Evolutionary conservation across 768 basidiomycete genomes (phyloP), one percentile per base, ranked within the genome.

Genomic region (Lentinula aciculospora): DNA sequence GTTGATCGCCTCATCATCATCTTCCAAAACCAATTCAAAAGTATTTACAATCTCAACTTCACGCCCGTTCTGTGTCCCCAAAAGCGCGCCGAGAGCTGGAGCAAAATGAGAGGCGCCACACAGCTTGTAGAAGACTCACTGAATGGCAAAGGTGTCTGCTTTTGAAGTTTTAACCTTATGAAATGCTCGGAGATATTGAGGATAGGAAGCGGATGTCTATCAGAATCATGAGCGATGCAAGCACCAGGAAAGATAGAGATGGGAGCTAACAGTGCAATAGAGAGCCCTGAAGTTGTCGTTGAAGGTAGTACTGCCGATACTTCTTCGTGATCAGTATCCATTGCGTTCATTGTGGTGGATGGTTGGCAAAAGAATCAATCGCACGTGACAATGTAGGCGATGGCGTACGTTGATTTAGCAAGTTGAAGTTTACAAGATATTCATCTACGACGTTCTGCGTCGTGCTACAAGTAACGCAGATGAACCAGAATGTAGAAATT

Each of bases 1-100:
- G 71, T 98, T 90, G 8, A 96, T 84, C 7, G 74, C 71, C 55
- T 80, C 78, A 40, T 79, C 80, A 31, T 77, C 77, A 31, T 73
- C 80, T 56, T 81, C 78, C 49, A 86, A 75, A 5, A 89, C 88
- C 48, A 98, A 77, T 68, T 99, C 97, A 67, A 98, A 99, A 9
- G 92, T 89, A 66, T 98, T 99, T 58, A 96, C 89, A 67, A 99
- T 95, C 72, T 98, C 95, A 25, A 99, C 89, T 65, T 98, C 92
- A 60, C 95, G 84, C 21, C 95, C 95, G 64, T 84, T 88, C 70
- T 98, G 94, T 2, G 92, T 94, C 12, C 97, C 97, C 29, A 99
- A 82, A 3, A 99, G 78, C 13, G 92, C 96, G 10, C 97, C 97
- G 57, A 97, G 75, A 46, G 97, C 97, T 31, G 23, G 21, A 61